These are phyloP conservation scores for Bolboschoenoplectus hybrid DNA, from an alignment of 202 grass and related monocot species.

Conservation along the genomic window DNA sequence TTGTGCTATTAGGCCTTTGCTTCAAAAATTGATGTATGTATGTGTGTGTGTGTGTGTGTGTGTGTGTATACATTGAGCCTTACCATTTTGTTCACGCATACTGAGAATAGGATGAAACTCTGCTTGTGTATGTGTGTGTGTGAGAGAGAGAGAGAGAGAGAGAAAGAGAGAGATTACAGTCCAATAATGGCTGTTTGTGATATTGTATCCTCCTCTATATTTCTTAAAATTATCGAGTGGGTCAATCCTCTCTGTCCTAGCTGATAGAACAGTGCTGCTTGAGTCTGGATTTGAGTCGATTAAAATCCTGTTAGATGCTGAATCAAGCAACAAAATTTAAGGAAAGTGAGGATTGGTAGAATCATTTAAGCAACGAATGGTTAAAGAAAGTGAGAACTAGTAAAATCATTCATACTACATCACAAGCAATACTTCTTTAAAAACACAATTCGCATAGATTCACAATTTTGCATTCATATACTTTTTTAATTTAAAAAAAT, in stretches of 20 bases:
- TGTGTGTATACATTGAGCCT: not conserved
- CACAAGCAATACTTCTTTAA: not conserved
- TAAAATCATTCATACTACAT: constrained; percentile 2
- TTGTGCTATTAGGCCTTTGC: not conserved
- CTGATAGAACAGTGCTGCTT: constrained; percentile 41
- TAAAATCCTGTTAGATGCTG: constrained; percentile 46
- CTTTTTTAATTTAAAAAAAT: not conserved
- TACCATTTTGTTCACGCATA: not conserved
- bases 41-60: not conserved
- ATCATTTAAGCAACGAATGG: not conserved
- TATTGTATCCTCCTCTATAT: constrained; percentile 85
- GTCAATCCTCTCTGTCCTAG: constrained; percentile 65
- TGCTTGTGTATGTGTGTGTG: not conserved
- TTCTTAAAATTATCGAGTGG: constrained; percentile 63
- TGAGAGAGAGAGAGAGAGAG: not conserved
- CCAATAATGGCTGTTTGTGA: constrained; percentile 93
- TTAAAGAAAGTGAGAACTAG: constrained; percentile 23
- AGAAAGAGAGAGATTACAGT: constrained; percentile 63
- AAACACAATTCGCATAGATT: not conserved
- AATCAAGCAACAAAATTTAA: constrained; percentile 7
- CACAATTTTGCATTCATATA: not conserved
- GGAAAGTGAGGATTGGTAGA: too few species aligned
- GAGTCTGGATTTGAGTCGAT: constrained; percentile 37
- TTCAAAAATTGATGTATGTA: not conserved
- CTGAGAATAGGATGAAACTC: too few species aligned